Evolutionary conservation across 371 early-diverging fungal genomes (phyloP), one percentile per base, ranked within the genome.

Genomic region (Mortierella sp.): DNA sequence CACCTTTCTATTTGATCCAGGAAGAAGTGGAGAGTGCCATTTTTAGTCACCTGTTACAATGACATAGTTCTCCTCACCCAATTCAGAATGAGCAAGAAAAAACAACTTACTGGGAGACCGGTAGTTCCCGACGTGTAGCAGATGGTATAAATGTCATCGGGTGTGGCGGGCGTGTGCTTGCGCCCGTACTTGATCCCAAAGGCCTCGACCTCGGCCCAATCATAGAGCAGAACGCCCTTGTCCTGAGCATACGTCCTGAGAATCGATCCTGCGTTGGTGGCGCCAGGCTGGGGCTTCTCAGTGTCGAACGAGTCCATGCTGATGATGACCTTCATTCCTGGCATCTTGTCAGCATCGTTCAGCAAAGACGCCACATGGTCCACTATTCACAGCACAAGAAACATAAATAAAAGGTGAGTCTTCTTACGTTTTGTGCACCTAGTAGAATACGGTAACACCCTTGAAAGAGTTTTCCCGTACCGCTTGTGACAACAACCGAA

Each of bases 41-140:
- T 32, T 60, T 32, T 18, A 35, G 16, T 6, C 35, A 29, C 7
- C 1, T 63, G 6, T 7, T 35, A 63, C 14, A 29, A 27, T 7
- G 18, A 63, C 35, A 63, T 35, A 18, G 35, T 18, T 35, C 63
- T 12, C 12, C 63, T 12, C 12, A 18, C 18, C 21, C 35, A 63
- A 1, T 14, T 65, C 1, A 24, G 6, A 71, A 70, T 46, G 55
- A 60, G 29, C 60, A 48, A 18, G n/a, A 49, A 12, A 32, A 32
- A 41, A 71, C 29, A 21, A 71, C 77, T 68, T 77, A 86, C 86
- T 27, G 98, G 98, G n/a, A 81, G 83, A 3, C 97, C 98, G 1
- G 96, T 94, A 54, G 96, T 92, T 71, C 99, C 99, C 76, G 96
- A 95, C 8, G 99, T 99, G 87, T 98, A 99, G 91, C 98, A 98